These are phyloP conservation scores for Podospora sp. DNA, from an alignment of 495 filamentous ascomycete species.

Conservation along the genomic window DNA sequence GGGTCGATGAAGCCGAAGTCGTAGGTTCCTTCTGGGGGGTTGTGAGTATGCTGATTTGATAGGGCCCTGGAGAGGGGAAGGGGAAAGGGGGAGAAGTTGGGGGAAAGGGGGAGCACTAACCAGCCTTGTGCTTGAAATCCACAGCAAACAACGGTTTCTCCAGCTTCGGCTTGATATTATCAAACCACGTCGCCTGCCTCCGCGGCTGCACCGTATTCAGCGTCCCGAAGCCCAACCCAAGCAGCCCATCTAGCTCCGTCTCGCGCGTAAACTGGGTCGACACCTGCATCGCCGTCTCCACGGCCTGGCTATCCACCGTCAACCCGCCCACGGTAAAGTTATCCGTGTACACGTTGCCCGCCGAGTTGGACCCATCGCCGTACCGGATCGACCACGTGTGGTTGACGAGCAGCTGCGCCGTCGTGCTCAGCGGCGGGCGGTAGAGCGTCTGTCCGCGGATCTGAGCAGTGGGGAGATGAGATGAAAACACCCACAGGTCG, in stretches of 20 bases:
- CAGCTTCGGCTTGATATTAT: constrained; percentile 62
- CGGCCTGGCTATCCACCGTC: constrained; percentile 63
- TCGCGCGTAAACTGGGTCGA: constrained; percentile 65
- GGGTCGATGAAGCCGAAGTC: constrained; percentile 76
- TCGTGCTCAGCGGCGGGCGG: constrained; percentile 49
- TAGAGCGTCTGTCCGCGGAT: constrained; percentile 62
- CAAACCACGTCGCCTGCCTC: constrained; percentile 69
- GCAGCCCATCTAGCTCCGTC: constrained; percentile 67
- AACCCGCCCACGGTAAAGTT: constrained; percentile 68
- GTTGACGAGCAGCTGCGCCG: constrained; percentile 52
- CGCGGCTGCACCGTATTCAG: constrained; percentile 71
- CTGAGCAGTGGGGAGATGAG: constrained; percentile 29
- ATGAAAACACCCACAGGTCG: constrained; percentile 64
- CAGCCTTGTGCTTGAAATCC: constrained; percentile 61
- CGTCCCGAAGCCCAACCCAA: constrained; percentile 71
- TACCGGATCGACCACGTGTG: constrained; percentile 69
- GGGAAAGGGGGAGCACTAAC: no score
- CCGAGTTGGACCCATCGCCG: constrained; percentile 68
- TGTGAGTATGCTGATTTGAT: no score
- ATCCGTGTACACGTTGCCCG: constrained; percentile 71
- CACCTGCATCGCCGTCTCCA: constrained; percentile 67
- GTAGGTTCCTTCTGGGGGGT: constrained; percentile 66
- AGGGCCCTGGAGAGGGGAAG: neutral
- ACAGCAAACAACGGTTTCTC: constrained; percentile 67
- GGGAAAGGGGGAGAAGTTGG: neutral